Base-by-base conservation (phyloP, 192 early-diverging fungal genomes). In the Rhizoclosmatium sp. region DNA sequence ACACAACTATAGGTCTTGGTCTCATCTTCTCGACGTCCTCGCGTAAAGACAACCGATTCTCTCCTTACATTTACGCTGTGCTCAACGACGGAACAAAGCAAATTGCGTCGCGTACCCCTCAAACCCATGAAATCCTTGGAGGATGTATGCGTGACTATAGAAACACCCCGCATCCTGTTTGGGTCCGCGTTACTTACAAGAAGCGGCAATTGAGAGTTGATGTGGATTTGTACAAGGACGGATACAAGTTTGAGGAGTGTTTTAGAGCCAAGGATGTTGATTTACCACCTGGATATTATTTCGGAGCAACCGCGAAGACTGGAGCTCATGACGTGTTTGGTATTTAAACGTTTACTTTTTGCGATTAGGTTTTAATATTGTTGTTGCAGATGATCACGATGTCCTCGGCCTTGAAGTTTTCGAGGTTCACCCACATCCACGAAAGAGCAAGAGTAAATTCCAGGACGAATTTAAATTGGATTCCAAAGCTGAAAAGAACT, bases 331-430 rank as follows among this genome's bases (percentile, higher is more conserved):
- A 56, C 19, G 54, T 59, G 0, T 45, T 5, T 48, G 45, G 64
- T 31, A 10, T 21, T 65, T 21, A 16, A 47, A 16, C 19, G n/a
- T 41, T 19, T 42, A 71, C 31, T 0, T 41, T 40, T 23, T 71
- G 31, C n/a, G 9, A 64, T 56, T n/a, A 23, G 47, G 10, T 86
- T 61, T 2, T 41, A 51, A 82, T 46, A 45, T 59, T 47, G 59
- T 39, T 59, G 59, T 75, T 75, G 49, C 82, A 81, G 94, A 95
- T 84, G 94, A 95, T 80, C 94, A 95, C 66, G 93, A 94, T 82
- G 61, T 95, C 31, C 72, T 86, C 19, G 82, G 88, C 0, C 89
- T 94, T 65, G 92, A 94, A 65, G 83, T 88, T 0, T 92, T 87
- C 44, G 89, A 95, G 75, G 78, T 93, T 10, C 89, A 95, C 59